A percentile compares a stretch with the other conserved stretches of the same genome.
These are phyloP conservation scores for Lagerstroemia speciosa DNA, from an alignment of 345 rosid genomes.

Conservation along the genomic window DNA sequence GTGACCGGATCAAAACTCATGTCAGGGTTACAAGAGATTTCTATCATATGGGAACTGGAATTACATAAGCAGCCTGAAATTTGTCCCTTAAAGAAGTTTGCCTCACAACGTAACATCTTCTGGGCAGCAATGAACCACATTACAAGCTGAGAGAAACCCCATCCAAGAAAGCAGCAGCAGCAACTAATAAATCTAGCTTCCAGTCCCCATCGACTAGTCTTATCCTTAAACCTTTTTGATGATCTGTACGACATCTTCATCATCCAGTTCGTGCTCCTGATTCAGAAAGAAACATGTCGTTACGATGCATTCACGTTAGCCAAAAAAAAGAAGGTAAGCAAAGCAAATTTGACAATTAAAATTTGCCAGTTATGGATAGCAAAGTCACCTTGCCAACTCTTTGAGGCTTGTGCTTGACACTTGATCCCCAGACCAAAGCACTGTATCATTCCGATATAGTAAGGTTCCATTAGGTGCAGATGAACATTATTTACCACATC, in stretches of 20 bases:
- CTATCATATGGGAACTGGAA: background rate
- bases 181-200: background rate
- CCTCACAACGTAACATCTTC: background rate
- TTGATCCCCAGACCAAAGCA: constrained; percentile 96
- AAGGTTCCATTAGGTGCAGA: background rate
- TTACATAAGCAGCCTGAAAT: background rate
- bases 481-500: background rate
- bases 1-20: background rate
- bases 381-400: constrained; percentile 90
- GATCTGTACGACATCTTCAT: constrained; percentile 96
- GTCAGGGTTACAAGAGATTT: background rate
- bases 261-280: constrained; percentile 98
- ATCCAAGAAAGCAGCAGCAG: background rate
- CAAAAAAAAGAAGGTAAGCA: background rate
- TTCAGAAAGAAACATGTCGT: background rate
- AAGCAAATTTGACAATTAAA: no score
- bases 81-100: background rate
- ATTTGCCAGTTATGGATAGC: background rate
- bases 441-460: constrained; percentile 32
- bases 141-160: background rate
- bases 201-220: background rate
- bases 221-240: constrained; percentile 68
- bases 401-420: constrained; percentile 96
- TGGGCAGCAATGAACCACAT: background rate
- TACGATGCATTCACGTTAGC: background rate